A percentile compares a stretch with the other conserved stretches of the same genome.
phyloP scores from a whole-genome alignment of 225 moss, liverwort and hornwort genomes.

The Pseudisothecium myosuroides region DNA sequence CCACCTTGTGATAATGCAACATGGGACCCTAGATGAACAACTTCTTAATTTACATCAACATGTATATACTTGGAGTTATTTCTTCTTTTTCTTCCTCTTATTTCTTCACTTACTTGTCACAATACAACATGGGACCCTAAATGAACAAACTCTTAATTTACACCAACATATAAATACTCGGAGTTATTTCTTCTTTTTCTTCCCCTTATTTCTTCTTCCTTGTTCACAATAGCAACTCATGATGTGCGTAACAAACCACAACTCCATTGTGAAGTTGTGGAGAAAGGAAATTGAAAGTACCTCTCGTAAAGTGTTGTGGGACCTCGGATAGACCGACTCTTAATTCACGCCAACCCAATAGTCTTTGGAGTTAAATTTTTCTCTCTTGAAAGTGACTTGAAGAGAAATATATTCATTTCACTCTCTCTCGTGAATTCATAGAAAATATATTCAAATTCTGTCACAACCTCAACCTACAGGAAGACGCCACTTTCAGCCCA shows the following conservation, averaged over 20 bases:
- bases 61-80: too few relatives aligned
- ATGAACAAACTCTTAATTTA: not conserved
- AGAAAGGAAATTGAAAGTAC: not conserved
- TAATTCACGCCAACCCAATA: too few relatives aligned
- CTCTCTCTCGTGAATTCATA: too few relatives aligned
- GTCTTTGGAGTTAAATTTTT: too few relatives aligned
- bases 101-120: too few relatives aligned
- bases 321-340: not conserved
- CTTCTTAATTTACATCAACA: accelerated
- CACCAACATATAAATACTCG: accelerated
- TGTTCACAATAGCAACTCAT: not conserved
- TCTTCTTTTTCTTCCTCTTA: too few relatives aligned
- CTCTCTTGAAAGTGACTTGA: not conserved
- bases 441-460: not conserved
- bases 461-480: not conserved
- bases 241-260: not conserved
- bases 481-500: not conserved
- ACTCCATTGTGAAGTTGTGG: accelerated
- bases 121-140: accelerated
- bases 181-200: not conserved
- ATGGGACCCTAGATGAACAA: not conserved
- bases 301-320: not conserved
- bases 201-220: not conserved
- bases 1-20: not conserved
- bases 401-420: not conserved